Evolutionary conservation across 1,139 yeast genomes (phyloP), one percentile per base, ranked within the genome.

Genomic region (Blastobotrys arbuscula): DNA sequence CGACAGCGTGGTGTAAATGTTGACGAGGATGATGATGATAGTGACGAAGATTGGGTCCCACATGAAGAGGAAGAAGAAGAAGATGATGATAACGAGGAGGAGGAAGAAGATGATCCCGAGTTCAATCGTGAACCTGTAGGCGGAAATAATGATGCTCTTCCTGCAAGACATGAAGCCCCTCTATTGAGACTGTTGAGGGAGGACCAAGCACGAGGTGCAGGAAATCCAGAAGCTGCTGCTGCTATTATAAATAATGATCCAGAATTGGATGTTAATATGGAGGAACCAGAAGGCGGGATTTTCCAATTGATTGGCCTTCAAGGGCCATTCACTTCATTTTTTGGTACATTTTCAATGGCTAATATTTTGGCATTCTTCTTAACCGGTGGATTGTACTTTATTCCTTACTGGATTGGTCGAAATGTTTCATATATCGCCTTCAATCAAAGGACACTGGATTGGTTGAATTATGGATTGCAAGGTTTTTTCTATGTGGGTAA

Each of bases 281-380:
- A 40, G 7, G 51, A 49, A 3, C 42, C 48, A 6, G 61, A 50
- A 10, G 59, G 52, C 9, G 65, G 62, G 13, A 44, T 65, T 18
- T 48, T 63, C 18, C 64, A 63, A 37, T 53, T 65, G 10, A 52
- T 63, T 12, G 70, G 68, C 2, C 49, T 63, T 34, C 56, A 65
- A 8, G 69, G 68, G 4, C 67, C 69, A 6, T 35, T 65, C 3
- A 33, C 51, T 16, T 45, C 51, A 6, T 52, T 56, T n/a, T 44
- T 60, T 31, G 57, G 58, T 1, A 50, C 55, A 6, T 50, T 49
- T 26, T 34, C 44, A 13, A 52, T 55, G 8, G 61, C 60, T 3
- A 52, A 55, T 31, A 42, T 58, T 39, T 53, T 58, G 12, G 52
- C 61, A 7, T 52, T 52, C 12, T 21, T 48, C 2, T 30, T 52